phyloP scores from a whole-genome alignment of 164 flowering plant genomes.

The Liquidambar formosana region DNA sequence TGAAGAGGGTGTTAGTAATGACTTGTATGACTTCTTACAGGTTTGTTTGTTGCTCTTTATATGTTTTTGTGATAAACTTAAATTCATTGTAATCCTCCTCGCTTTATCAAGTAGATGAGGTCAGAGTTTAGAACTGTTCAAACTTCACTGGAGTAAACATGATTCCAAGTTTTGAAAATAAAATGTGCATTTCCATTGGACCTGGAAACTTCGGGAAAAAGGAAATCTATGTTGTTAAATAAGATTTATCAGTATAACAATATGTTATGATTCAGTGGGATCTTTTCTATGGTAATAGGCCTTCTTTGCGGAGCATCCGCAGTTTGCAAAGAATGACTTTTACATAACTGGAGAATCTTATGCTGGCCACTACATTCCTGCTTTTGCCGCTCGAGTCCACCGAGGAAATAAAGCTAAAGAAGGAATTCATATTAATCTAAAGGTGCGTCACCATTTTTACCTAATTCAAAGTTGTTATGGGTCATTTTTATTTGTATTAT shows the following conservation, averaged over 20 bases:
- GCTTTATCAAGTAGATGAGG: no score
- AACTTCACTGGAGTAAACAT: no score
- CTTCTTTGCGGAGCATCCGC: conserved; percentile 72
- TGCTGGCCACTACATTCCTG: conserved; percentile 88
- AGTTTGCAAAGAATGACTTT: conserved; percentile 57
- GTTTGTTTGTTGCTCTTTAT: conserved; percentile 11
- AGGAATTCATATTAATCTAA: conserved; percentile 64
- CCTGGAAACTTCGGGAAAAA: no score
- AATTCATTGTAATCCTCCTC: no score
- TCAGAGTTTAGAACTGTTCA: no score
- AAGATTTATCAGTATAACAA: no score
- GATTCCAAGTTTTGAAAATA: no score
- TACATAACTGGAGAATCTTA: conserved; percentile 84
- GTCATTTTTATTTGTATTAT: neutral
- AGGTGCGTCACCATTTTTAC: conserved; percentile 30
- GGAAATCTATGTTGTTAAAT: no score
- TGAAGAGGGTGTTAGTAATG: conserved; percentile 38
- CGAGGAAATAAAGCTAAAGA: conserved; percentile 68
- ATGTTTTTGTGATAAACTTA: no score
- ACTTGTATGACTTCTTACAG: conserved; percentile 43
- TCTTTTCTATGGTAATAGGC: conserved; percentile 36
- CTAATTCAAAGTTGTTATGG: neutral
- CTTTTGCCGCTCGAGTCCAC: conserved; percentile 73
- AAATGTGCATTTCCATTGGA: no score
- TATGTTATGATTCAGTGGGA: neutral